A percentile compares a stretch with the other conserved stretches of the same genome.
Conservation (phyloP, 768 basidiomycete genomes). For the Antrodiella citrinella region DNA sequence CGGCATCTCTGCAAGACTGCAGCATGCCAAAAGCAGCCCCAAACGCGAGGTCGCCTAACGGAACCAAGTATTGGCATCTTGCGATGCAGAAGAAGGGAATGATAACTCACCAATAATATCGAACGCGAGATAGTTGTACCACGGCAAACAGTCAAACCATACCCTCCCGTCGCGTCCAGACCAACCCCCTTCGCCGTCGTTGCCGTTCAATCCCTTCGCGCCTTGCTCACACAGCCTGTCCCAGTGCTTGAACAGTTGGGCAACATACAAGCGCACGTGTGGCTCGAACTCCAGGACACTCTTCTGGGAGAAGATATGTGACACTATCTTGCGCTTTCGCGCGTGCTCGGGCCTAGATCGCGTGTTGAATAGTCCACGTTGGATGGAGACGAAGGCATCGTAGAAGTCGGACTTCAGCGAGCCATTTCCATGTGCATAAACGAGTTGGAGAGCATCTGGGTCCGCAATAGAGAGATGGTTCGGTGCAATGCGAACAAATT, state of each 20-base stretch:
- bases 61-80: constrained; percentile 37
- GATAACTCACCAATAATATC: constrained; percentile 58
- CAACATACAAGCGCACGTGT: constrained; percentile 63
- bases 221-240: constrained; percentile 56
- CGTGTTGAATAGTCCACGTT: constrained; percentile 65
- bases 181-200: constrained; percentile 60
- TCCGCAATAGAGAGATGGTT: constrained; percentile 44
- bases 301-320: constrained; percentile 80
- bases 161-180: constrained; percentile 49
- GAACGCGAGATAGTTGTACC: constrained; percentile 60
- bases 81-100: constrained; percentile 5
- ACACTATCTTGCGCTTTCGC: constrained; percentile 87
- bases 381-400: constrained; percentile 30
- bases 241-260: constrained; percentile 62
- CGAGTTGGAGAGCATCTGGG: constrained; percentile 62
- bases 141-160: constrained; percentile 71
- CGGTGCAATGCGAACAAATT: constrained; percentile 35
- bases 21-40: constrained; percentile 90
- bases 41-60: constrained; percentile 73
- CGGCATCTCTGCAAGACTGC: constrained; percentile 60
- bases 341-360: constrained; percentile 72
- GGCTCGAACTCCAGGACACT: constrained; percentile 83
- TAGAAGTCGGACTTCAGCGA: constrained; percentile 61
- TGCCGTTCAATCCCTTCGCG: constrained; percentile 44
- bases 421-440: constrained; percentile 85